Evolutionary conservation across 805 yeast species (phyloP).

Genomic region (Blastobotrys americana): DNA sequence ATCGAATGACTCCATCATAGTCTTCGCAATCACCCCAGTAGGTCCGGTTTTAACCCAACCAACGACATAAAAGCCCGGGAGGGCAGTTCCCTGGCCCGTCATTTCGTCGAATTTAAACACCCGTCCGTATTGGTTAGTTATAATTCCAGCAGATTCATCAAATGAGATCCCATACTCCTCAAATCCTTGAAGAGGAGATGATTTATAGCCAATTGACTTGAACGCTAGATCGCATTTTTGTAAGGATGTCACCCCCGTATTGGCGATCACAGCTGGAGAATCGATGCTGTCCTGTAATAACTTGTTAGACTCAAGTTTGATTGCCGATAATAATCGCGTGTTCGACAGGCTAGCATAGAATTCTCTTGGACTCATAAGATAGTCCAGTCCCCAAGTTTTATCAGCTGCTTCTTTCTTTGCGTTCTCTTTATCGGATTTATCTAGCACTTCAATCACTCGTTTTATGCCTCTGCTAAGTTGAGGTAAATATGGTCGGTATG

Average conservation of each 20-base stretch:
- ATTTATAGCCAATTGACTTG: slow-evolving; percentile 76
- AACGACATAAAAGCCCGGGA: slow-evolving; percentile 58
- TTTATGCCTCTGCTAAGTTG: slow-evolving; percentile 48
- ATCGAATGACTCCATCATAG: slow-evolving; percentile 76
- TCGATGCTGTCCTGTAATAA: slow-evolving; percentile 36
- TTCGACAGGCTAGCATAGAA: slow-evolving; percentile 34
- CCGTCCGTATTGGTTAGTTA: slow-evolving; percentile 42
- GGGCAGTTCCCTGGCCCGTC: slow-evolving; percentile 16
- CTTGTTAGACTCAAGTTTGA: slow-evolving; percentile 44
- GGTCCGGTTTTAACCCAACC: slow-evolving; percentile 93
- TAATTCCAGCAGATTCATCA: slow-evolving; percentile 37
- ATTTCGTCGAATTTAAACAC: slow-evolving; percentile 27
- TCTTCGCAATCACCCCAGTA: slow-evolving; percentile 82
- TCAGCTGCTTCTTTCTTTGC: not conserved
- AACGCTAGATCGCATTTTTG: slow-evolving; percentile 58
- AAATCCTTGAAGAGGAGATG: slow-evolving; percentile 55
- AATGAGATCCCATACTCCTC: slow-evolving; percentile 44
- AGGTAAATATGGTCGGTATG: slow-evolving; percentile 27
- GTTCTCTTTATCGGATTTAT: slow-evolving; percentile 41
- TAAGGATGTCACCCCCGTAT: slow-evolving; percentile 32
- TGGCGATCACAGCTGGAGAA: slow-evolving; percentile 30
- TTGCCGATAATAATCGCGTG: slow-evolving; percentile 35
- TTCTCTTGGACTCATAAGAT: slow-evolving; percentile 57
- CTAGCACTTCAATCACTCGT: slow-evolving; percentile 57
- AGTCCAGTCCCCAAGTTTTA: slow-evolving; percentile 61